Base-by-base conservation (phyloP, 768 basidiomycete species). In the Macrolepiota dolichaula region DNA sequence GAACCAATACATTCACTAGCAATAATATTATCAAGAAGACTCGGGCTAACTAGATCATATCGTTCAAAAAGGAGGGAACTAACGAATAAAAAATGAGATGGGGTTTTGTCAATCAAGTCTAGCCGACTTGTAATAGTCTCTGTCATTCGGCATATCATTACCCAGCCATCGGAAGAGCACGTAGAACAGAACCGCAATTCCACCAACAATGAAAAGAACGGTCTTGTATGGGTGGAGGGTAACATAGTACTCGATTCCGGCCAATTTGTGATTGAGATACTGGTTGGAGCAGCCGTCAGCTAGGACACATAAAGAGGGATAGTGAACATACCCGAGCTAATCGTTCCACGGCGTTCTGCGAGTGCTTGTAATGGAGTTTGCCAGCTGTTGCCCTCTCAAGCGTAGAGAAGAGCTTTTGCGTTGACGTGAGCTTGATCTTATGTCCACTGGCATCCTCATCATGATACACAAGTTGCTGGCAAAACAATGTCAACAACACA, bases 381-480 rank as follows among this genome's bases (percentile, higher is more conserved):
- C 83, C 85, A 27, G 74, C 73, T 0, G 83, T 77, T 7, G 87
- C 83, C 15, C 84, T 87, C 44, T 92, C 87, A 5, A 96, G 77
- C 2, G 90, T 82, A 0, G 85, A 81, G 55, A 90, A 88, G 37
- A 96, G 75, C 62, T 82, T 75, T 19, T 68, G 66, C 0, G 72
- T 72, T 0, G 77, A 76, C 0, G 85, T 82, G 32, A 96, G 75
- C 53, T 79, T 69, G 65, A 96, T 81, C 9, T 72, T 73, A 17
- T 76, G 73, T 1, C 87, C 85, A 1, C 76, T 69, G 15, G 79
- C 74, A 61, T 92, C 92, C 19, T 72, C 71, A 67, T 94, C 85
- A 67, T 89, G 95, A 68, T 96, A 97, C 37, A 92, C 68, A 57
- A 92, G 72, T 37, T 76, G 77, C 92, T 94, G 68, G 68, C 17